A percentile compares a stretch with the other conserved stretches of the same genome.
Conservation (phyloP, 108 stramenopile genomes). For the Asterionellopsis glacialis region DNA sequence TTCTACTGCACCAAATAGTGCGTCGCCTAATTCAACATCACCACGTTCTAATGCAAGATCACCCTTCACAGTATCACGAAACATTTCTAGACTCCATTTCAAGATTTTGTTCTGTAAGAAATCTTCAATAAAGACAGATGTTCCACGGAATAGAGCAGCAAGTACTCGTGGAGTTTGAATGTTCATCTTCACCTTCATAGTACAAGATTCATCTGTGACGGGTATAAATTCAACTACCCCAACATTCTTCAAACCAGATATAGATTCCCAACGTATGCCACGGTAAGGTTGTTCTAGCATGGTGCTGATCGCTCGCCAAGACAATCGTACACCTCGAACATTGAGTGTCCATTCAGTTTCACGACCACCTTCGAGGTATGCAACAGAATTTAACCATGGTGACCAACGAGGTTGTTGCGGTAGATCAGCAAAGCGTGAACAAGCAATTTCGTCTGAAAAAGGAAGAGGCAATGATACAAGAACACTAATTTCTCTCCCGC, state of each 20-base stretch:
- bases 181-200: conserved; percentile 71
- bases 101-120: conserved; percentile 81
- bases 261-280: conserved; percentile 77
- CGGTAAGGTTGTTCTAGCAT: conserved; percentile 41
- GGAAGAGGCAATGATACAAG: conserved; percentile 73
- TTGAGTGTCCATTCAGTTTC: conserved; percentile 84
- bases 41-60: conserved; percentile 82
- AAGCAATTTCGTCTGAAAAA: conserved; percentile 72
- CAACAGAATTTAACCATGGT: conserved; percentile 82
- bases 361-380: conserved; percentile 53
- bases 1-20: conserved; percentile 80
- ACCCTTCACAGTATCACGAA: conserved; percentile 85
- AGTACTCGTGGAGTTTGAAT: conserved; percentile 71
- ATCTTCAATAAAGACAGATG: conserved; percentile 64
- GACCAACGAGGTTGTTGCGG: conserved; percentile 86
- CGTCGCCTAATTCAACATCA: conserved; percentile 82
- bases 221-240: conserved; percentile 61
- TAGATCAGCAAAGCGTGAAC: conserved; percentile 76
- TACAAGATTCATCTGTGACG: conserved; percentile 29
- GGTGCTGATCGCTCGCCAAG: conserved; percentile 69
- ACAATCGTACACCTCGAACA: conserved; percentile 65
- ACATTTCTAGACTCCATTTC: conserved; percentile 88
- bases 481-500: conserved; percentile 63
- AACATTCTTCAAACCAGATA: conserved; percentile 66
- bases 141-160: conserved; percentile 59